Base-by-base conservation (phyloP, 1,139 yeast species). In the Debaryomyces fabryi region DNA sequence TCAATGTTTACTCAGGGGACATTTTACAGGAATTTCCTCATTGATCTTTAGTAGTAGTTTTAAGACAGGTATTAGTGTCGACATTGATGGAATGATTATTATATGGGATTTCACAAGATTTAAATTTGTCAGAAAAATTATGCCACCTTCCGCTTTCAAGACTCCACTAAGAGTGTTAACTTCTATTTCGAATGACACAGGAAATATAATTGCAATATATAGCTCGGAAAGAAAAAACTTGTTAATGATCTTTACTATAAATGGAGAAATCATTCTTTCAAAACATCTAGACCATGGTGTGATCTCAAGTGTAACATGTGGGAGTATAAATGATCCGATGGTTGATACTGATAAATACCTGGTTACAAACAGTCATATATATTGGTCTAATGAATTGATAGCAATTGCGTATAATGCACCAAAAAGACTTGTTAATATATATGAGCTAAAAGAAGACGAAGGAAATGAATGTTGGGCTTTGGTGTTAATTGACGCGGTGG, bases 61-160 rank as follows among this genome's bases (percentile, higher is more conserved):
- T 59, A 81, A 82, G 45, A 62, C 78, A 2, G 70, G 85, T 3
- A 51, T 84, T 9, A 78, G 84, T 48, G 60, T 79, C 16, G 90
- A 85, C 59, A 50, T 44, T 0, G 63, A 59, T 3, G 88, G 91
- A 0, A 59, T 62, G 1, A 79, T 79, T 3, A 76, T 74, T 23
- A 52, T 81, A 6, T 85, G 92, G 92, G 88, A 86, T 56, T 57
- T 81, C 39, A 72, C 81, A 0, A 64, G 84, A 29, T 73, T 71
- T 48, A 75, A 72, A 45, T 72, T 75, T 44, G 76, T 86, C 9
- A 64, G 86, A 47, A 66, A 68, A 43, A 58, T 86, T 2, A 27
- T 49, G 3, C 58, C 61, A 5, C 54, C 60, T 0, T 40, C 52
- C 0, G 36, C 36, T 0, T 45, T 38, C 5, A 55, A 58, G 1